Percentiles rank a stretch among this genome's conserved stretches.
Conservation (phyloP, 768 basidiomycete species). For the Gloeophyllum trabeum region DNA sequence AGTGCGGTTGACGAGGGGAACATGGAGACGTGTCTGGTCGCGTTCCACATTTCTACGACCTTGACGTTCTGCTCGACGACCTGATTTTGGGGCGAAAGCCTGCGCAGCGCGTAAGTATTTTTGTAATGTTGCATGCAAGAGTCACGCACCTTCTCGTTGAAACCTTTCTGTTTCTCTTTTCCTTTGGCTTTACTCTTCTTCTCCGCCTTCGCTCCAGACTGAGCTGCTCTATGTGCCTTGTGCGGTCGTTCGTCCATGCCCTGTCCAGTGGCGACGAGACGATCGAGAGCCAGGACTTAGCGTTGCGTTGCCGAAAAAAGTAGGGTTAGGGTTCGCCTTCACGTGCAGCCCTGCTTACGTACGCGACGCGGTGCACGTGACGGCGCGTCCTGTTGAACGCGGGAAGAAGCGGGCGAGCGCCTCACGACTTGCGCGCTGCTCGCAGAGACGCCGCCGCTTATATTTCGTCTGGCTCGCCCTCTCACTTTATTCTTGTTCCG, state of each 20-base stretch:
- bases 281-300: background rate
- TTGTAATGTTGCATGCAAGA: conserved; percentile 1
- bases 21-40: conserved; percentile 91
- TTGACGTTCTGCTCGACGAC: conserved; percentile 78
- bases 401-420: too few relatives aligned
- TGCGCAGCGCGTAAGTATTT: conserved; percentile 13
- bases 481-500: background rate
- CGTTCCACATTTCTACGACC: conserved; percentile 86
- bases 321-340: conserved; percentile 1
- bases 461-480: background rate
- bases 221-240: conserved; percentile 72
- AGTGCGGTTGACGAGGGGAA: conserved; percentile 90
- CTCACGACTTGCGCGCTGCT: too few relatives aligned
- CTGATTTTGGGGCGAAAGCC: conserved; percentile 93
- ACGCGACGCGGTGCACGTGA: background rate
- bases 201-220: conserved; percentile 60
- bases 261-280: background rate
- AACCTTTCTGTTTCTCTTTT: conserved; percentile 62
- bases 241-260: conserved; percentile 67
- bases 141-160: conserved; percentile 80
- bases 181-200: conserved; percentile 62
- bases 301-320: background rate
- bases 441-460: background rate
- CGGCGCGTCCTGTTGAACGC: background rate
- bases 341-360: background rate